Base-by-base conservation (phyloP, 306 rosid species). In the Sophora flavescens region DNA sequence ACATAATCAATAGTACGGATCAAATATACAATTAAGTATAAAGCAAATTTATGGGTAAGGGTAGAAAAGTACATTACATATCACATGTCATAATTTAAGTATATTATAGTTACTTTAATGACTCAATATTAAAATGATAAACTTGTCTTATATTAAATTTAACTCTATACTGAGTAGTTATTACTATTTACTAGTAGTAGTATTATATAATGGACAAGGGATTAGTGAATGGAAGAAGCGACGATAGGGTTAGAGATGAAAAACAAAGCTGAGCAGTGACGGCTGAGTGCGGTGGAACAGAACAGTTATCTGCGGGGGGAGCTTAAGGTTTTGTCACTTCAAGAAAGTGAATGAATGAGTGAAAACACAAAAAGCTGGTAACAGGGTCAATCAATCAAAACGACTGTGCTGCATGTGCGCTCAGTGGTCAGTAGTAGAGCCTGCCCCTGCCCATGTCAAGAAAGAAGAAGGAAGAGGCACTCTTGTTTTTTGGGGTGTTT, bases 291-390 rank as follows among this genome's bases (percentile, higher is more conserved):
- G 54, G 6, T 38, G 6, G 36, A 66, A 57, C 16, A 82, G 83
- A 72, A 74, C 88, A 86, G 90, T 76, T 38, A 63, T 38, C 74
- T 68, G 82, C 73, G 80, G 86, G 74, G 82, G 73, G 51, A 36
- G 82, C 88, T 87, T 90, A 90, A 93, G 98, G 96, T 76, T 90
- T 60, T 22, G 94, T 93, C 98, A 90, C 93, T 84, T 90, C 96
- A 60, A 66, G 72, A 70, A 81, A 62, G 68, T 81, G 68, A 81
- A 28, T 50, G 76, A 60, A 70, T 86, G 80, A 82, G 78, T 86
- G 80, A 51, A 53, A 58, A 57, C 18, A 53, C 30, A 12, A 51
- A 70, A 63, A 26, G 36, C 86, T 80, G 74, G 60, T 70, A 76
- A 75, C 14, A 68, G 22, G 87, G 22, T 22, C 22, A 22, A 22